Evolutionary conservation across 2,329 filamentous ascomycete genomes (phyloP), one percentile per base, ranked within the genome.

Genomic region (Stenocarpella maydis): DNA sequence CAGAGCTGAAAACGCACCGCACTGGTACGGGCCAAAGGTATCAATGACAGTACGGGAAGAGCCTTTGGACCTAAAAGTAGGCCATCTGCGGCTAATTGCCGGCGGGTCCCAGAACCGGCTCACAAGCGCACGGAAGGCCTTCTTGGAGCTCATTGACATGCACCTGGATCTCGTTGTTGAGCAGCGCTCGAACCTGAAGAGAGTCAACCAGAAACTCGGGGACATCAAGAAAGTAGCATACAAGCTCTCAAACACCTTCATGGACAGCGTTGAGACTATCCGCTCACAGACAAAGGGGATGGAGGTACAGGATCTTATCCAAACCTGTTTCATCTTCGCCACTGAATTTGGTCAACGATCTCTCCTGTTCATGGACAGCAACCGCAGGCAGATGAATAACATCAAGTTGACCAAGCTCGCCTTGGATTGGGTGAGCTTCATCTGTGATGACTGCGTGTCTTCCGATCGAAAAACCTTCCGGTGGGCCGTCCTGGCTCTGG

Each of bases 301-400:
- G 73, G 92, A 96, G 73, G 97, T 95, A 78, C 94, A 97, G 75
- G 96, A 99, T 76, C 88, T 99, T 37, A 96, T 99, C 72, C 96
- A 99, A 80, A 97, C 94, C 6, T 99, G 95, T 81, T 99, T 98
- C 79, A 92, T 97, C 49, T 99, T 98, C 76, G 96, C 96, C n/a
- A 98, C 96, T 0, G 96, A 99, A 78, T 99, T 99, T 74, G 96
- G 96, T 53, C 95, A 98, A 78, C 91, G 96, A 73, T 98, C 95
- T 2, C 88, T 97, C 61, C 89, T 96, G 24, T 97, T 97, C 82
- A 96, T 99, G 90, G 96, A 99, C 80, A 92, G 93, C 79, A 98
- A 97, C 77, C 87, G 96, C 67, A 91, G 95, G 61, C 93, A 97
- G 74, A 97, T 98, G 93, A 98, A 98, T 82, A 98, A 97, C 79